Evolutionary conservation across 1,284 basidiomycete genomes (phyloP), one percentile per base, ranked within the genome.

Genomic region (Grifola frondosa): DNA sequence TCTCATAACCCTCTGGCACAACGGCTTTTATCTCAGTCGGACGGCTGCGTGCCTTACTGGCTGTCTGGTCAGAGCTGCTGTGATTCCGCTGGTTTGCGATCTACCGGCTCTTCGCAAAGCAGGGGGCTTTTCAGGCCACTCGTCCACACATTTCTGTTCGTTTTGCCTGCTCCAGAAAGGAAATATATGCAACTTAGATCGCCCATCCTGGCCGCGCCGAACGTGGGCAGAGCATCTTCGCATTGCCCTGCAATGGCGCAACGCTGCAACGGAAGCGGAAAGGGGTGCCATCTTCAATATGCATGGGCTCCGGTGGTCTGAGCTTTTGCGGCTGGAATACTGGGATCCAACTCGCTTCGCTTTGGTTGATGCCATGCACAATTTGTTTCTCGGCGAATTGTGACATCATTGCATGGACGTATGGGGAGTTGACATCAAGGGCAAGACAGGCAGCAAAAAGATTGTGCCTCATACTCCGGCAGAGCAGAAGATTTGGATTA

Each of bases 251-350:
- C 30, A 21, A 1, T 69, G 66, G 67, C 42, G 49, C n/a, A 48
- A 66, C 34, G 61, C 62, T 1, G 5, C 16, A 2, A 60, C 51
- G 1, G 37, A 52, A 10, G 30, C 42, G 24, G 49, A 49, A 20
- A 50, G 52, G 15, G 38, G 59, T 5, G 21, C 24, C 3, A 42
- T 64, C 12, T 60, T 61, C 34, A 44, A 59, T 24, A 21, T 45
- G 7, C 21, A 61, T 31, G 63, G 67, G 1, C 49, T 72, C 1
- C 55, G 60, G 0, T 73, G 65, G 64, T 63, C 64, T 4, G 56
- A 61, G 25, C 54, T 74, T 1, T 61, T 64, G 40, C 38, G 46
- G 9, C n/a, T n/a, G n/a, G n/a, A n/a, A n/a, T 56, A 37, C 26
- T 37, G 36, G 36, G 36, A 37, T 21, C 36, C 36, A 10, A 29